Evolutionary conservation across 192 early-diverging fungal genomes (phyloP).

Genomic region (Haplosporangium gracile): DNA sequence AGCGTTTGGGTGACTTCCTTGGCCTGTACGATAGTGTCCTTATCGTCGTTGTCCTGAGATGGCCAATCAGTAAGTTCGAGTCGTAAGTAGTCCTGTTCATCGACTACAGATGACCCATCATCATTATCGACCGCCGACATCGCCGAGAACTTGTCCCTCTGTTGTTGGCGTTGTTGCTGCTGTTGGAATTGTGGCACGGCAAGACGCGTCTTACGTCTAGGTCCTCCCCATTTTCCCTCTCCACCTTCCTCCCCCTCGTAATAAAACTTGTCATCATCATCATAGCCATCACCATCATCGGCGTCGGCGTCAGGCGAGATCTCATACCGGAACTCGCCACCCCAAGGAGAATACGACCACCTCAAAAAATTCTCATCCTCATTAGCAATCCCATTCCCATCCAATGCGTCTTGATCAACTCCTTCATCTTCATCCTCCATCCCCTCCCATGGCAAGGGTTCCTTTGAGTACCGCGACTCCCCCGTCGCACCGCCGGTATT

Average conservation of each 20-base stretch:
- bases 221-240: neutral
- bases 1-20: neutral
- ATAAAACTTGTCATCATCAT: neutral
- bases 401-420: too few relatives aligned
- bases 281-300: neutral
- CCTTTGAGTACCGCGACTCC: constrained; percentile 11
- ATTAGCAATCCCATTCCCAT: neutral
- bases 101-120: constrained; percentile 9
- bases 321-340: constrained; percentile 23
- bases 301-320: neutral
- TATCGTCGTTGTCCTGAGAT: too few relatives aligned
- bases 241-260: neutral
- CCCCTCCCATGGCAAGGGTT: constrained; percentile 48
- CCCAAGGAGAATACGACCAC: constrained; percentile 27
- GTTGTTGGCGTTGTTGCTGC: neutral
- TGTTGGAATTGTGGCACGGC: neutral
- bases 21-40: neutral
- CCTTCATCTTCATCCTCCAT: constrained; percentile 11
- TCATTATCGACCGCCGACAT: constrained; percentile 4
- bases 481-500: neutral
- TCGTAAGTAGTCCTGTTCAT: neutral
- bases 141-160: neutral
- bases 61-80: neutral
- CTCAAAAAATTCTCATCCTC: neutral
- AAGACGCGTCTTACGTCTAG: neutral